Percentiles rank a stretch among this genome's conserved stretches.
Conservation (phyloP, 257 asterid genomes). For the Solanum bulbocastanum region DNA sequence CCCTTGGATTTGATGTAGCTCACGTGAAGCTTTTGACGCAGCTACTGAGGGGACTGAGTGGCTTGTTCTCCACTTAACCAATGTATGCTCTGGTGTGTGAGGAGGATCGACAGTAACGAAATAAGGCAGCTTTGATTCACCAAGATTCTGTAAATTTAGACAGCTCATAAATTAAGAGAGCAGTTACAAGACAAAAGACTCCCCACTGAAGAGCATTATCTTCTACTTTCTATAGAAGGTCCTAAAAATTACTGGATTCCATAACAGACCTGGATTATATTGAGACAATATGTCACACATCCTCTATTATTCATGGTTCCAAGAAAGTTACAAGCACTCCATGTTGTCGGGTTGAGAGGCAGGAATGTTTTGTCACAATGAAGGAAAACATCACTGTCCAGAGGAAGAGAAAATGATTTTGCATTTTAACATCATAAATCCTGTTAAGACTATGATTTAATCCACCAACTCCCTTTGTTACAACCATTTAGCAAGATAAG, state of each 20-base stretch:
- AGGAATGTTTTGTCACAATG: constrained; percentile 52
- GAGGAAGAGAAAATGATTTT: constrained; percentile 4
- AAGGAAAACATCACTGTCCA: constrained; percentile 63
- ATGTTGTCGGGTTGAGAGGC: constrained; percentile 59
- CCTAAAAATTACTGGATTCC: neutral
- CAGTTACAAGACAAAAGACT: neutral
- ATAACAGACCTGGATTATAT: constrained; percentile 45
- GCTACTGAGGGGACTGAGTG: constrained; percentile 91
- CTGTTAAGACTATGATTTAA: neutral
- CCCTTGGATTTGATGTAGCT: constrained; percentile 71
- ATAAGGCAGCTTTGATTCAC: constrained; percentile 46
- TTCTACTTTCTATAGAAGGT: neutral
- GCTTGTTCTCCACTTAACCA: constrained; percentile 77
- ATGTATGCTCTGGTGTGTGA: constrained; percentile 38
- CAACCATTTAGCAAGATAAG: neutral
- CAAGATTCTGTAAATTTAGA: constrained; percentile 45
- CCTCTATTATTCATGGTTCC: constrained; percentile 38
- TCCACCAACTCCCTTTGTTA: neutral
- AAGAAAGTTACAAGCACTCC: constrained; percentile 77
- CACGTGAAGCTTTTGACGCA: constrained; percentile 68
- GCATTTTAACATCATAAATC: neutral
- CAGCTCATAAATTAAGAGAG: neutral
- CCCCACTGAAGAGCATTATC: neutral
- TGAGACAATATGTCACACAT: constrained; percentile 70
- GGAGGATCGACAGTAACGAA: constrained; percentile 81